Percentiles rank a stretch among this genome's conserved stretches.
Evolutionary conservation across 2,329 filamentous ascomycete species (phyloP).

Genomic region (Bipolaris victoriae): DNA sequence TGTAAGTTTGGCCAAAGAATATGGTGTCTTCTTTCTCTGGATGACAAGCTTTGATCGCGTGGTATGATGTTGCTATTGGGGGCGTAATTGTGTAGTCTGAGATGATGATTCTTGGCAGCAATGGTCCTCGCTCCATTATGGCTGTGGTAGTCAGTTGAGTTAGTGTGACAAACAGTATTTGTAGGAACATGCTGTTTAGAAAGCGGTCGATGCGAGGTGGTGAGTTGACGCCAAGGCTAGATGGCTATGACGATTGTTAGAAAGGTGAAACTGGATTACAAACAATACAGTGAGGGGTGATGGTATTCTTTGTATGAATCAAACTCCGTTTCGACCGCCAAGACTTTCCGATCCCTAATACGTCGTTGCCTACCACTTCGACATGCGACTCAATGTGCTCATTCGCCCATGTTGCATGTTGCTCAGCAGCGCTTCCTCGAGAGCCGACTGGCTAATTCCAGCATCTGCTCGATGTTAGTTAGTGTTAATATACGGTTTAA

Average conservation of each 20-base stretch:
- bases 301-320: background rate
- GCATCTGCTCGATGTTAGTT: slow-evolving; percentile 61
- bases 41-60: background rate
- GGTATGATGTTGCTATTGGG: background rate
- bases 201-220: background rate
- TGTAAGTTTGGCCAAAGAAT: slow-evolving; percentile 14
- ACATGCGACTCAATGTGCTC: slow-evolving; percentile 71
- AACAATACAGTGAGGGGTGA: background rate
- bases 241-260: slow-evolving; percentile 1
- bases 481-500: slow-evolving; percentile 1
- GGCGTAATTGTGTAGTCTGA: slow-evolving; percentile 6
- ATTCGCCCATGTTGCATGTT: slow-evolving; percentile 72
- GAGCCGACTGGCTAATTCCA: slow-evolving; percentile 78
- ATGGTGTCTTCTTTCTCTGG: slow-evolving; percentile 1
- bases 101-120: background rate
- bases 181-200: background rate
- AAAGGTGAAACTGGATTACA: background rate
- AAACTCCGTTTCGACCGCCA: background rate
- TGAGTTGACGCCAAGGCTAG: slow-evolving; percentile 11
- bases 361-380: slow-evolving; percentile 53
- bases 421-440: slow-evolving; percentile 78
- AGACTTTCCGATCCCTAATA: background rate
- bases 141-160: background rate
- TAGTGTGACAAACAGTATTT: background rate
- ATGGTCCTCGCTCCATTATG: background rate